Evolutionary conservation across 768 basidiomycete genomes (phyloP).

Genomic region (Calocybe gangraenosa): DNA sequence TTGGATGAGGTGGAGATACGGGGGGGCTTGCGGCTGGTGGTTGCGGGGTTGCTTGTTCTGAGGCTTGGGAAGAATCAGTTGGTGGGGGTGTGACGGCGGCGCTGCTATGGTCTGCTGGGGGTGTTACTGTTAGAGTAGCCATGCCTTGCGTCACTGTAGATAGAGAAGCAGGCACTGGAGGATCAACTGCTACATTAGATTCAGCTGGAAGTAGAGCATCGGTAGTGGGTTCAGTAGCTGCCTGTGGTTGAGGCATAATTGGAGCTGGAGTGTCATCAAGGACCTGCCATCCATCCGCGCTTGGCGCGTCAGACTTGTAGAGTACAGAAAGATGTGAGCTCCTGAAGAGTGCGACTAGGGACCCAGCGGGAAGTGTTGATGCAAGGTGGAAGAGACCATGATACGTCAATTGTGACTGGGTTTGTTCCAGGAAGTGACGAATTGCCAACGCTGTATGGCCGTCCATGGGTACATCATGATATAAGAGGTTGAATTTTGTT

Average conservation of each 20-base stretch:
- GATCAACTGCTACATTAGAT: neutral
- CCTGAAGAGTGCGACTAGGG: slow-evolving; percentile 83
- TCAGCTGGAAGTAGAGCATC: neutral
- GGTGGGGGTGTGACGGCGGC: neutral
- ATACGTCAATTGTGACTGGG: slow-evolving; percentile 83
- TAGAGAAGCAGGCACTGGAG: neutral
- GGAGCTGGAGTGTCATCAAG: slow-evolving; percentile 2
- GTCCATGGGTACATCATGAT: slow-evolving; percentile 51
- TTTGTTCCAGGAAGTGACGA: slow-evolving; percentile 62
- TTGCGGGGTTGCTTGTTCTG: neutral
- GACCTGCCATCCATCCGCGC: slow-evolving; percentile 8
- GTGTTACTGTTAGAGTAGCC: neutral
- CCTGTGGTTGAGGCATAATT: neutral
- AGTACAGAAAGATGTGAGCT: slow-evolving; percentile 88
- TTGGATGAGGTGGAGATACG: neutral
- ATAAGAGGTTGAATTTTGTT: slow-evolving; percentile 24
- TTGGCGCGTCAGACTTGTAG: slow-evolving; percentile 45
- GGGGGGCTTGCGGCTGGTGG: neutral
- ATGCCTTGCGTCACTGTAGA: neutral
- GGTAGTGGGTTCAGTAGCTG: neutral
- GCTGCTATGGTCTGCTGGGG: neutral
- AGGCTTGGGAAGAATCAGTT: neutral
- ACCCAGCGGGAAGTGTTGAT: slow-evolving; percentile 47
- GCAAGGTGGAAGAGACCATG: slow-evolving; percentile 82
- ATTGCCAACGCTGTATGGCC: slow-evolving; percentile 54